Conservation (phyloP, 805 yeast species). For the Starmerella geochares region DNA sequence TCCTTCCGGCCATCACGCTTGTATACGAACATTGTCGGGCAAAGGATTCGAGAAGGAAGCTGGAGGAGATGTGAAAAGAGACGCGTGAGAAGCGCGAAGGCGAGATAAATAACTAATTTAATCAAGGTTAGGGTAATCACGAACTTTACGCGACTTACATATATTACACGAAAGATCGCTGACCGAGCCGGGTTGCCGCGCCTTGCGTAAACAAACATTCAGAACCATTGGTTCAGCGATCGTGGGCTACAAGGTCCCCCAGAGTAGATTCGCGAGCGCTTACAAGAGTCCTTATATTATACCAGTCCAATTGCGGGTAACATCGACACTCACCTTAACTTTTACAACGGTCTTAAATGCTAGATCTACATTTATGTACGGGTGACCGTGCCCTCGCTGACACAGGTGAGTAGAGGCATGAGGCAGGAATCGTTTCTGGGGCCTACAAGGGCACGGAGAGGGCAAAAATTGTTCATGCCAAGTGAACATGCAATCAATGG, state of each 20-base stretch:
- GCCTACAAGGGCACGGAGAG: neutral
- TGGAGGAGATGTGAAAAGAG: conserved; percentile 5
- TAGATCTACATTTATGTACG: neutral
- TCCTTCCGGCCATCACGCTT: conserved; percentile 93
- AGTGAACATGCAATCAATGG: too few species aligned
- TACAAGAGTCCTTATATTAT: neutral
- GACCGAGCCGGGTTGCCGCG: neutral
- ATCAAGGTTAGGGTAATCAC: conserved; percentile 16
- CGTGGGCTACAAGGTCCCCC: too few species aligned
- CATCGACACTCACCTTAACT: too few species aligned
- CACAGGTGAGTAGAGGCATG: neutral
- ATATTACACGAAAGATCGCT: conserved; percentile 3
- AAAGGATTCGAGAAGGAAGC: too few species aligned
- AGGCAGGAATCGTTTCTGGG: neutral
- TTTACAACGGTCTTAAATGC: too few species aligned
- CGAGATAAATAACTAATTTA: conserved; percentile 21
- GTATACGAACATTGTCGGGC: conserved; percentile 60
- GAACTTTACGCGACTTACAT: conserved; percentile 4
- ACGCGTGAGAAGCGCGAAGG: conserved; percentile 3
- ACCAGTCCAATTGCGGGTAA: neutral
- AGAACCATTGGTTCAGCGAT: too few species aligned
- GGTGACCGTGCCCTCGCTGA: conserved; percentile 4
- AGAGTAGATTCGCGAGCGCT: too few species aligned
- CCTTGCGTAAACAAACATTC: conserved; percentile 6
- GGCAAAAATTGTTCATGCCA: too few species aligned